Conservation (phyloP, 2,329 filamentous ascomycete genomes). For the Colletotrichum limetticola region DNA sequence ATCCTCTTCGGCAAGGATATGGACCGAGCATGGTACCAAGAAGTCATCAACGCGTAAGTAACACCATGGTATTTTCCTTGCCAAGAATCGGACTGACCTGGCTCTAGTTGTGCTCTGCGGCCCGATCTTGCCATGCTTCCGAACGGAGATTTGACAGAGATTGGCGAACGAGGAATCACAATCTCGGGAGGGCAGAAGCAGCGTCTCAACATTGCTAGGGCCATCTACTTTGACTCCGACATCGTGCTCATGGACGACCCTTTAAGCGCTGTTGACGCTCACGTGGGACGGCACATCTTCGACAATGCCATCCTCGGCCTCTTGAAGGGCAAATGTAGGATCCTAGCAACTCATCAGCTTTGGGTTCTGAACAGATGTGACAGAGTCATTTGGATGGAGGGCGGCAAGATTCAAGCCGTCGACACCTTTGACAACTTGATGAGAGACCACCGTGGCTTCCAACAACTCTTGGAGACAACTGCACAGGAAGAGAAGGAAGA, state of each 20-base stretch:
- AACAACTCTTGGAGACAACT: conserved; percentile 85
- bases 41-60: conserved; percentile 80
- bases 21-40: conserved; percentile 81
- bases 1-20: conserved; percentile 88
- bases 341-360: conserved; percentile 94
- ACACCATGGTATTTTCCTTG: background rate
- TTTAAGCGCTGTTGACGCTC: conserved; percentile 75
- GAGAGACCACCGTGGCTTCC: conserved; percentile 80
- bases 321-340: conserved; percentile 87
- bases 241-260: conserved; percentile 78
- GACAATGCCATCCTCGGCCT: conserved; percentile 93
- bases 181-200: conserved; percentile 97
- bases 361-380: conserved; percentile 93
- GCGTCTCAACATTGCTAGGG: conserved; percentile 90
- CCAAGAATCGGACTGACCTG: conserved; percentile 23
- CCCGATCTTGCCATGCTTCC: conserved; percentile 95
- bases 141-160: conserved; percentile 87
- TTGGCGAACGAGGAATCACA: conserved; percentile 94
- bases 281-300: conserved; percentile 82
- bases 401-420: conserved; percentile 83
- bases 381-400: conserved; percentile 92
- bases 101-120: conserved; percentile 77
- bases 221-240: conserved; percentile 76
- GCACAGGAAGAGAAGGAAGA: conserved; percentile 76
- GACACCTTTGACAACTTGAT: conserved; percentile 93